phyloP scores from a whole-genome alignment of 2,329 filamentous ascomycete species.

The Fusarium zealandicum region DNA sequence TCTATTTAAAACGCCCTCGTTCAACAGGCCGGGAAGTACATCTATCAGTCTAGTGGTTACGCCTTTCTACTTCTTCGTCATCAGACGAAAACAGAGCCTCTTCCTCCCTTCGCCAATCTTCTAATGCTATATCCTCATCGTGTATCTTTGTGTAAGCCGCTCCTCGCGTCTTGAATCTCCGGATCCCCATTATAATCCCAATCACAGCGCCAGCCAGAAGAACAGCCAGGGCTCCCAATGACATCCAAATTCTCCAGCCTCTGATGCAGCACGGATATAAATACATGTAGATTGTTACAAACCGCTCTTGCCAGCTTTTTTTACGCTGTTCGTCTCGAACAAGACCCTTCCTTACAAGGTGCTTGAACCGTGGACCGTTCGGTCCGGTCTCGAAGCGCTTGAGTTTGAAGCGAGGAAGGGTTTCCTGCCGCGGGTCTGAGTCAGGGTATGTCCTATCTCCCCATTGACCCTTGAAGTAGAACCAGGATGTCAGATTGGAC shows the following conservation, averaged over 20 bases:
- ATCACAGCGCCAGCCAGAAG: slow-evolving; percentile 13
- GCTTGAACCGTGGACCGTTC: slow-evolving; percentile 44
- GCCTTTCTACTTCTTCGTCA: slow-evolving; percentile 11
- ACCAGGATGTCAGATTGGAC: slow-evolving; percentile 44
- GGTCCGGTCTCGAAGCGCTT: slow-evolving; percentile 45
- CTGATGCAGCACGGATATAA: slow-evolving; percentile 46
- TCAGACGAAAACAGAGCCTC: slow-evolving; percentile 29
- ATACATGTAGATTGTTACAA: slow-evolving; percentile 38
- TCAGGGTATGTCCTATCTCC: slow-evolving; percentile 45
- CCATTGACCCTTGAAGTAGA: slow-evolving; percentile 47
- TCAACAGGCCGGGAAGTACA: no score
- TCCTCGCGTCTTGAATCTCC: slow-evolving; percentile 13
- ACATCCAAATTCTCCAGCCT: slow-evolving; percentile 46
- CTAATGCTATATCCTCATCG: slow-evolving; percentile 37
- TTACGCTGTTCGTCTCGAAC: slow-evolving; percentile 38
- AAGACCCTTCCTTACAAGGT: slow-evolving; percentile 45
- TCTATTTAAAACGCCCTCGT: no score
- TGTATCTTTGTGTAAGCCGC: slow-evolving; percentile 32
- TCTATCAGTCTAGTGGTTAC: no score
- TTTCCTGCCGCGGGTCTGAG: slow-evolving; percentile 44
- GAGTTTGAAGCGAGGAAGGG: slow-evolving; percentile 43
- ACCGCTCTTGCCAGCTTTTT: slow-evolving; percentile 42
- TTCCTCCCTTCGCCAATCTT: slow-evolving; percentile 48
- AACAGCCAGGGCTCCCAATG: slow-evolving; percentile 25
- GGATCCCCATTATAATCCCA: slow-evolving; percentile 14